Evolutionary conservation across 805 yeast genomes (phyloP), one percentile per base, ranked within the genome.

Genomic region (Saturnispora gosingensis): DNA sequence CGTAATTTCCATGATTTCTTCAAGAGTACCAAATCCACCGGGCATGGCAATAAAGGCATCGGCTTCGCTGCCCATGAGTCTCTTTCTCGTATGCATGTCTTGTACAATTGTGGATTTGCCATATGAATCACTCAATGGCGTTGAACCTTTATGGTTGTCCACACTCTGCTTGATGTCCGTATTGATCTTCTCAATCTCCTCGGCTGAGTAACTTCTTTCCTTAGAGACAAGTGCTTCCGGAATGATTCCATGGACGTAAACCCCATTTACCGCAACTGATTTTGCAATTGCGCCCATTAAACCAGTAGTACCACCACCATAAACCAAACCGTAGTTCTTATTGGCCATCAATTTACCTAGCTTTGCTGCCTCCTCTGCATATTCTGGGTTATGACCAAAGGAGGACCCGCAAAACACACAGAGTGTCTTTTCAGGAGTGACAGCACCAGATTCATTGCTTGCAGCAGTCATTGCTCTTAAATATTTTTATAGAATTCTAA

Each of bases 361-460:
- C 25, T 73, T 64, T n/a, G 69, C 58, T 1, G 95, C 90, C 32
- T 71, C 71, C 2, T 69, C 70, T 13, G 82, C 69, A 61, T 67
- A 85, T 3, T 59, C 58, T 6, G 74, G 69, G 48, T 75, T 73
- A 43, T 65, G 75, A 15, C 96, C 96, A 54, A 78, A 76, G 4
- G 89, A 78, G 3, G 95, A 85, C 34, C 96, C 96, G 65, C 96
- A 88, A 62, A 85, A 88, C 25, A 88, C 95, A 67, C 95, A 88
- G 10, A 88, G 74, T 18, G 76, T 73, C 58, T 74, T 75, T n/a
- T 46, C 50, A 24, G 71, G 58, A 18, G 42, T 18, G 8, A 20
- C 22, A 38, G 22, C 9, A 38, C 24, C 13, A 4, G 42, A 18
- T 18, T 7, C n/a, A 36, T 8, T 9, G 16, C 24, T 38, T 18